These are phyloP conservation scores for Scheffersomyces segobiensis DNA, from an alignment of 1,139 yeast genomes.

Conservation along the genomic window DNA sequence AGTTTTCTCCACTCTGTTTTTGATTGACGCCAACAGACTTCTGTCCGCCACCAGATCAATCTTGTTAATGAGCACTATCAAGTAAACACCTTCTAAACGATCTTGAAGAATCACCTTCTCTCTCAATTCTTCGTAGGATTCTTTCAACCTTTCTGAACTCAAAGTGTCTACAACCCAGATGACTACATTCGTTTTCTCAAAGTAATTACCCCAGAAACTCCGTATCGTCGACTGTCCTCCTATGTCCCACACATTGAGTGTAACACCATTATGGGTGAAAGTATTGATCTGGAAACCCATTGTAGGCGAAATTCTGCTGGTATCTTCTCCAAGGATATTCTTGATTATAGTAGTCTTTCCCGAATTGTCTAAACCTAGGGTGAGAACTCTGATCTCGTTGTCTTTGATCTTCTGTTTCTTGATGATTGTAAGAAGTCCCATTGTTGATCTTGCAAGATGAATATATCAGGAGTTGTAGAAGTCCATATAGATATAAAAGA, in stretches of 20 bases:
- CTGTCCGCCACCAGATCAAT: constrained; percentile 40
- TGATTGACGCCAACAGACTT: constrained; percentile 16
- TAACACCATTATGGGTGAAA: constrained; percentile 26
- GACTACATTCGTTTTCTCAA: constrained; percentile 78
- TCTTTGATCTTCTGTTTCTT: constrained; percentile 82
- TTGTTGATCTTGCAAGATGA: constrained; percentile 18
- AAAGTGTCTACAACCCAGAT: constrained; percentile 91
- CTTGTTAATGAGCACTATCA: constrained; percentile 59
- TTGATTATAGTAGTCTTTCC: constrained; percentile 85
- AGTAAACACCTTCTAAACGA: constrained; percentile 64
- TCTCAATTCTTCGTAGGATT: constrained; percentile 64
- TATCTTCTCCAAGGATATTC: constrained; percentile 55
- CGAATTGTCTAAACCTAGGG: constrained; percentile 84
- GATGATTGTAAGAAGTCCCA: constrained; percentile 86
- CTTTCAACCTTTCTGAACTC: constrained; percentile 60
- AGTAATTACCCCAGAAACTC: constrained; percentile 89
- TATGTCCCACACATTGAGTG: constrained; percentile 71
- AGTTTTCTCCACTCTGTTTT: constrained; percentile 15
- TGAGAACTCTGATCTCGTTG: constrained; percentile 68
- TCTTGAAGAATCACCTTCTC: constrained; percentile 64
- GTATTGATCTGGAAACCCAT: constrained; percentile 56
- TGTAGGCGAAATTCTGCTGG: constrained; percentile 45
- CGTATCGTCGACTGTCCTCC: constrained; percentile 84
- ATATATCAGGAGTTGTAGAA: neutral
- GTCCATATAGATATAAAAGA: constrained; percentile 1